These are phyloP conservation scores for Geranomyces michiganensis DNA, from an alignment of 192 early-diverging fungal species.

Conservation along the genomic window DNA sequence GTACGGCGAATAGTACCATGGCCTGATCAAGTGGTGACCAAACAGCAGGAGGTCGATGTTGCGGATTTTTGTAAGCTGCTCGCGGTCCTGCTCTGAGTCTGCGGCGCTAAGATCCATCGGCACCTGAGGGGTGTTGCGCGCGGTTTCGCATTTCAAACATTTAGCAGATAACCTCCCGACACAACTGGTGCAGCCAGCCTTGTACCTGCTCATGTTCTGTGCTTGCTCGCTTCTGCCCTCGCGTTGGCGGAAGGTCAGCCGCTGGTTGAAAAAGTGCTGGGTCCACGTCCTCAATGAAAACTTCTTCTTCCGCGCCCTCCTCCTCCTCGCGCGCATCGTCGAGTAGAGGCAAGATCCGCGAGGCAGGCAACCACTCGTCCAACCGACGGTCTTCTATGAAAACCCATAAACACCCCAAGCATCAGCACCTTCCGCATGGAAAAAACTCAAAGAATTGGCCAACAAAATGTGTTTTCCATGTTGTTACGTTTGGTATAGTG, in stretches of 20 bases:
- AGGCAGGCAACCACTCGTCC: conserved; percentile 28
- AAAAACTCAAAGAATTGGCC: no score
- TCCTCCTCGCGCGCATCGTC: background rate
- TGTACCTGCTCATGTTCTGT: background rate
- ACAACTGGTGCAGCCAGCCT: background rate
- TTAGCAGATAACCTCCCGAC: no score
- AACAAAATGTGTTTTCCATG: no score
- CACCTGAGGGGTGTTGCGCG: background rate
- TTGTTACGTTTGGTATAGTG: conserved; percentile 23
- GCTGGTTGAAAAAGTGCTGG: background rate
- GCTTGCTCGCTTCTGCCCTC: conserved; percentile 25
- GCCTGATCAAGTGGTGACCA: conserved; percentile 74
- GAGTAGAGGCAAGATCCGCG: background rate
- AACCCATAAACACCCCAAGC: background rate
- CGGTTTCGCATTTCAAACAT: background rate
- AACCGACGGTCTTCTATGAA: conserved; percentile 29
- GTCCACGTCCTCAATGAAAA: background rate
- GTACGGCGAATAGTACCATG: conserved; percentile 91
- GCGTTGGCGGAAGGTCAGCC: conserved; percentile 1
- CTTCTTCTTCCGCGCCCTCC: background rate
- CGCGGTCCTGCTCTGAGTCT: conserved; percentile 12
- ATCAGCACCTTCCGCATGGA: no score
- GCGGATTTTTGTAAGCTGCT: conserved; percentile 18
- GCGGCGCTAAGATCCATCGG: background rate
- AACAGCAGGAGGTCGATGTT: conserved; percentile 55